Conservation (phyloP, 2,329 filamentous ascomycete genomes). For the Rachicladosporium sp. region DNA sequence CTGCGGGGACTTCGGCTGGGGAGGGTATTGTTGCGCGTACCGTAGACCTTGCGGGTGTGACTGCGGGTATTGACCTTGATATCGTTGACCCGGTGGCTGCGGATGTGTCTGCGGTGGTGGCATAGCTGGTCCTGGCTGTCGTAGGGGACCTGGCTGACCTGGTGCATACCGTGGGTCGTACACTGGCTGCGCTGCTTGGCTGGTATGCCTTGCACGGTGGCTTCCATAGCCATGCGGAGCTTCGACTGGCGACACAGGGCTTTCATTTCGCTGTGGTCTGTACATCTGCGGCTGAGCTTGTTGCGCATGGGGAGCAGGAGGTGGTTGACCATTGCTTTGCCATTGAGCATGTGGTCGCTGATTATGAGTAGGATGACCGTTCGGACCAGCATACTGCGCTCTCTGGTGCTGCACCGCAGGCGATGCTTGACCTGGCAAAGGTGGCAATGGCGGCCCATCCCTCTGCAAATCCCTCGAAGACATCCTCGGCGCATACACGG, state of each 20-base stretch:
- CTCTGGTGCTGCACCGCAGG: neutral
- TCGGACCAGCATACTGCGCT: no score
- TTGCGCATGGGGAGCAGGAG: no score
- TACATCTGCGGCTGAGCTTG: no score
- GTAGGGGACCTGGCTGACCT: no score
- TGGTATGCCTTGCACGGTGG: no score
- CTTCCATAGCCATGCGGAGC: conserved; percentile 4
- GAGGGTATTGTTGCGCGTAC: conserved; percentile 14
- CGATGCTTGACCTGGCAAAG: conserved; percentile 17
- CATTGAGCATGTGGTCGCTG: no score
- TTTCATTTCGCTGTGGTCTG: conserved; percentile 2
- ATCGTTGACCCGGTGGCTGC: conserved; percentile 3
- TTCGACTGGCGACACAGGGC: conserved; percentile 21
- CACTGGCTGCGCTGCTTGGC: no score
- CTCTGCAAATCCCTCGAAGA: conserved; percentile 8
- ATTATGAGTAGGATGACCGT: no score
- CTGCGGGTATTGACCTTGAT: conserved; percentile 5
- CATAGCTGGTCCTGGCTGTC: no score
- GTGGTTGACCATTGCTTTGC: no score
- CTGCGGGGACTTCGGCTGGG: conserved; percentile 19
- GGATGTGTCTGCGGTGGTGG: neutral
- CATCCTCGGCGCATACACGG: conserved; percentile 2
- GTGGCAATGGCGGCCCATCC: conserved; percentile 24
- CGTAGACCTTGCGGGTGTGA: conserved; percentile 5
- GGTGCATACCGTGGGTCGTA: no score